These are phyloP conservation scores for Fraxinus platypoda DNA, from an alignment of 305 asterid species.

Conservation along the genomic window DNA sequence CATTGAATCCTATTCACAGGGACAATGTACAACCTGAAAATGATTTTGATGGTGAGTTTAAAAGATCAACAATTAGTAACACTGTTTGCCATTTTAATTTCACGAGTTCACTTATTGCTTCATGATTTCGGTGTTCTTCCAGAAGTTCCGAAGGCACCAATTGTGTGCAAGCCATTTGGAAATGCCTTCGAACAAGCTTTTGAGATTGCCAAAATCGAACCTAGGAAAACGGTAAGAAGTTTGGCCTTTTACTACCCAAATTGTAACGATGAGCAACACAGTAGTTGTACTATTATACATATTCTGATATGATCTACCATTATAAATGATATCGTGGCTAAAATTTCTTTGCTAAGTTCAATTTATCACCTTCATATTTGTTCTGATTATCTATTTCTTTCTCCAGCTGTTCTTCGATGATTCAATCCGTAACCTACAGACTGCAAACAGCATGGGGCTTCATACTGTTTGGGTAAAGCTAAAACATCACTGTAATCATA, in stretches of 20 bases:
- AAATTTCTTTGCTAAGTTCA: background rate
- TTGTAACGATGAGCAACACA: background rate
- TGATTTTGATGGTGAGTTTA: slow-evolving; percentile 44
- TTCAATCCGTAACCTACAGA: slow-evolving; percentile 76
- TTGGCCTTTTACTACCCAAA: background rate
- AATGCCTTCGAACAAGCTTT: slow-evolving; percentile 68
- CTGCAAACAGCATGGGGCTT: slow-evolving; percentile 61
- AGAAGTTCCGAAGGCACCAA: slow-evolving; percentile 42
- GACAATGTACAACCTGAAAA: slow-evolving; percentile 26
- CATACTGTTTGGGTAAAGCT: slow-evolving; percentile 77
- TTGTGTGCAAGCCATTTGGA: slow-evolving; percentile 79
- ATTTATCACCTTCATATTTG: background rate
- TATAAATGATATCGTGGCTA: background rate
- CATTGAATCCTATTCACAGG: slow-evolving; percentile 57
- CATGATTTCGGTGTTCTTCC: slow-evolving; percentile 21
- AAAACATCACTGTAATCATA: background rate
- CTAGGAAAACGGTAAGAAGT: slow-evolving; percentile 62
- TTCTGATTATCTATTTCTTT: slow-evolving; percentile 1
- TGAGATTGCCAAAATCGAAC: slow-evolving; percentile 59
- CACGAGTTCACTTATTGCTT: slow-evolving; percentile 12
- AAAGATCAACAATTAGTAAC: background rate
- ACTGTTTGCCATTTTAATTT: background rate
- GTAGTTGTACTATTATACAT: background rate
- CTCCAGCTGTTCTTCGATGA: slow-evolving; percentile 86
- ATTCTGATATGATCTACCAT: background rate